Conservation (phyloP, 441 rosid species). For the Populus hybrid region DNA sequence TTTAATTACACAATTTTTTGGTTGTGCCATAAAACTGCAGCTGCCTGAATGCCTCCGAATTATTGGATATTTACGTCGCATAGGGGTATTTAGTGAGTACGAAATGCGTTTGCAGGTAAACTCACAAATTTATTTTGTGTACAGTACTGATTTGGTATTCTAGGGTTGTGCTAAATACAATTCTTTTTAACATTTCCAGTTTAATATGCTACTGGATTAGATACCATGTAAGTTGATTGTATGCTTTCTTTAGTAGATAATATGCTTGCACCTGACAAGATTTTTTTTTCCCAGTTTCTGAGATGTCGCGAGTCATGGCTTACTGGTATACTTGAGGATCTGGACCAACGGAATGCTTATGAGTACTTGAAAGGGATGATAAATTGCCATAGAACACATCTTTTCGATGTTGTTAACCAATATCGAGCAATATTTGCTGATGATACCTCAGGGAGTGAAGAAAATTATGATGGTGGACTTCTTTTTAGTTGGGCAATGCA, state of each 20-base stretch:
- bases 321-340: constrained; percentile 89
- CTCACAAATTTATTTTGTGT: constrained; percentile 1
- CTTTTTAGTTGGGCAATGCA: constrained; percentile 98
- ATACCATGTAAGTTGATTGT: constrained; percentile 11
- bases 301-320: constrained; percentile 99
- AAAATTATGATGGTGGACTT: constrained; percentile 89
- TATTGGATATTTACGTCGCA: constrained; percentile 87
- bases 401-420: constrained; percentile 94
- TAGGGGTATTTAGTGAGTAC: constrained; percentile 87
- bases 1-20: constrained; percentile 10
- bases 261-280: constrained; percentile 15
- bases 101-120: constrained; percentile 89
- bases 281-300: constrained; percentile 54
- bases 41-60: constrained; percentile 91
- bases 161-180: not conserved
- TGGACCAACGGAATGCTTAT: constrained; percentile 83
- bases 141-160: not conserved
- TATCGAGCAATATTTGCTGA: constrained; percentile 95
- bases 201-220: not conserved
- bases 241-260: constrained; percentile 9
- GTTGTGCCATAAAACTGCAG: constrained; percentile 39
- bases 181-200: not conserved
- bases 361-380: constrained; percentile 96
- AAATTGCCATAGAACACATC: constrained; percentile 85
- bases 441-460: constrained; percentile 95